These are phyloP conservation scores for Hyaloscypha bicolor DNA, from an alignment of 495 filamentous ascomycete species.

Conservation along the genomic window DNA sequence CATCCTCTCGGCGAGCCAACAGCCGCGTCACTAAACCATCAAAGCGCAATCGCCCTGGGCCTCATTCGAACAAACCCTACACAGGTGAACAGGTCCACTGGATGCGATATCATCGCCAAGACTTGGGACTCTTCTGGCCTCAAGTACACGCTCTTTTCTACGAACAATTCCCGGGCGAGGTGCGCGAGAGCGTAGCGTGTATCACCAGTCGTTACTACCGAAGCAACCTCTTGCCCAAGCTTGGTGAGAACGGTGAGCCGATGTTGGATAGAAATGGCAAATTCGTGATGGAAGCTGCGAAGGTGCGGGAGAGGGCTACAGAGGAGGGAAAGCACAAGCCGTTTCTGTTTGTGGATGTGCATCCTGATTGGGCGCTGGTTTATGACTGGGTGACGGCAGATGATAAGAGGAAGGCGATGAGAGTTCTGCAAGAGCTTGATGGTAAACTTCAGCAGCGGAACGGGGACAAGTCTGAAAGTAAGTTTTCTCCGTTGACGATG, in stretches of 20 bases:
- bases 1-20: not conserved
- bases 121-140: constrained; percentile 2
- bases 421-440: constrained; percentile 1
- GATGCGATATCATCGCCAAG: constrained; percentile 26
- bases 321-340: constrained; percentile 18
- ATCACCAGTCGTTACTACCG: constrained; percentile 25
- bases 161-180: not conserved
- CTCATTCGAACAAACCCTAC: constrained; percentile 29
- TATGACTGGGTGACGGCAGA: constrained; percentile 22
- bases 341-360: constrained; percentile 20
- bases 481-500: not conserved
- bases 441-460: not conserved
- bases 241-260: not conserved
- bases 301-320: constrained; percentile 15
- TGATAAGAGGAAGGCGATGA: constrained; percentile 21
- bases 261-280: constrained; percentile 14
- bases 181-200: constrained; percentile 5
- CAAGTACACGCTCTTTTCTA: not conserved
- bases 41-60: not conserved
- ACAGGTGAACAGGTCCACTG: constrained; percentile 19
- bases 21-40: not conserved
- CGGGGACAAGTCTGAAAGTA: not conserved
- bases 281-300: not conserved
- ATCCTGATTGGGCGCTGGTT: constrained; percentile 9
- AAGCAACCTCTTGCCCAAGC: constrained; percentile 9